Conservation (phyloP, 768 basidiomycete genomes). For the Amanita muscaria region DNA sequence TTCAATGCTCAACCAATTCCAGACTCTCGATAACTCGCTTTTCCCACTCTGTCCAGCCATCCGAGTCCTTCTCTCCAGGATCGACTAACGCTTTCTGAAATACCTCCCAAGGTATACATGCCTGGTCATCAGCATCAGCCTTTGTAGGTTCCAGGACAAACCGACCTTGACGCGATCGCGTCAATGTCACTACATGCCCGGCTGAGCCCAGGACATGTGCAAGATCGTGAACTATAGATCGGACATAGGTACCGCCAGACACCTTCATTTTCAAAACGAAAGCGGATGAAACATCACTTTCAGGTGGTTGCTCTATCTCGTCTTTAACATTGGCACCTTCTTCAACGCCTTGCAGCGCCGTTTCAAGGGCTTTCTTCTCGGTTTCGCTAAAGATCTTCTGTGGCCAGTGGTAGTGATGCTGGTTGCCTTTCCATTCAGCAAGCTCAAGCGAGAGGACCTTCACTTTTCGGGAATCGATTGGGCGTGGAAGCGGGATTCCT, state of each 20-base stretch:
- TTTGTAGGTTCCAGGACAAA: conserved; percentile 47
- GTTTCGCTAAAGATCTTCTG: conserved; percentile 56
- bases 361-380: conserved; percentile 62
- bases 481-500: conserved; percentile 84
- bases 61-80: conserved; percentile 48
- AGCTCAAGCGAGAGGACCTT: conserved; percentile 78
- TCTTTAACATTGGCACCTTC: conserved; percentile 31
- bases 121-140: conserved; percentile 46
- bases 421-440: conserved; percentile 63
- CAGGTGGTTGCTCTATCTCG: conserved; percentile 22
- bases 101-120: conserved; percentile 68
- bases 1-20: conserved; percentile 39
- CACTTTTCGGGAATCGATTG: conserved; percentile 82
- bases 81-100: conserved; percentile 53
- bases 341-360: conserved; percentile 47
- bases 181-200: conserved; percentile 89
- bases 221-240: conserved; percentile 91
- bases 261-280: conserved; percentile 91
- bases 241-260: conserved; percentile 94
- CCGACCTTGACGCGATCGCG: conserved; percentile 80
- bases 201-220: conserved; percentile 77
- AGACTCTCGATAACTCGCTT: conserved; percentile 61
- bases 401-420: conserved; percentile 78
- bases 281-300: conserved; percentile 48
- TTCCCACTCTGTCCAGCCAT: conserved; percentile 79